phyloP scores from a whole-genome alignment of 495 filamentous ascomycete species.

The Penicillium simplicissimum region DNA sequence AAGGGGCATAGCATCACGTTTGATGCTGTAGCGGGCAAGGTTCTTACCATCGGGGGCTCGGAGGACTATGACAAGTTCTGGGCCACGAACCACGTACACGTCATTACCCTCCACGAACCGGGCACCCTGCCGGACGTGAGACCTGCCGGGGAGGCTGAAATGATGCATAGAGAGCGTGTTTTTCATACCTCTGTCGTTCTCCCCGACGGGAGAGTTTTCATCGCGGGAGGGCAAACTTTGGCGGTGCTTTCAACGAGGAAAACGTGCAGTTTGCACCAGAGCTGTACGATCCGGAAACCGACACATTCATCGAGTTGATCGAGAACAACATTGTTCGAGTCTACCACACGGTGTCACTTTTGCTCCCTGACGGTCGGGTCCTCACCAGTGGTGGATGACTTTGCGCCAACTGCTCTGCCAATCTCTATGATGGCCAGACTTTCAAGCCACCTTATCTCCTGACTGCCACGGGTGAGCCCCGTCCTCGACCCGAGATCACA shows the following conservation, averaged over 20 bases:
- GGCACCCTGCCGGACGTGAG: constrained; percentile 24
- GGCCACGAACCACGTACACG: constrained; percentile 44
- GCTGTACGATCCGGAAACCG: constrained; percentile 49
- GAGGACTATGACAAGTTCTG: constrained; percentile 43
- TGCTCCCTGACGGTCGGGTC: constrained; percentile 58
- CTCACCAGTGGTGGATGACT: constrained; percentile 56
- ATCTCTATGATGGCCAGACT: constrained; percentile 61
- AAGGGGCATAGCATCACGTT: constrained; percentile 60
- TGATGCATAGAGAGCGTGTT: constrained; percentile 49
- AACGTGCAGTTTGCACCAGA: constrained; percentile 47
- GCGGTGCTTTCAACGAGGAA: constrained; percentile 52
- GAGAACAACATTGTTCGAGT: constrained; percentile 46
- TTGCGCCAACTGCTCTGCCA: constrained; percentile 51
- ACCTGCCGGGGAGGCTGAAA: constrained; percentile 18
- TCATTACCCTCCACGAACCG: constrained; percentile 47
- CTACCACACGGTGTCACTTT: constrained; percentile 59
- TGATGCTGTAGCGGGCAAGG: constrained; percentile 49
- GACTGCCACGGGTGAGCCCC: background rate
- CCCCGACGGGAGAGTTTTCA: constrained; percentile 57
- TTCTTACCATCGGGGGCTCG: constrained; percentile 54
- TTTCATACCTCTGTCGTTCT: constrained; percentile 58
- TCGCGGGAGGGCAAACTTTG: constrained; percentile 53
- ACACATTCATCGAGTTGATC: constrained; percentile 28
- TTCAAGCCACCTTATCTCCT: constrained; percentile 57
- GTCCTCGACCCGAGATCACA: constrained; percentile 10